Evolutionary conservation across 2,329 filamentous ascomycete genomes (phyloP).

Genomic region (Trichoderma simmonsii): DNA sequence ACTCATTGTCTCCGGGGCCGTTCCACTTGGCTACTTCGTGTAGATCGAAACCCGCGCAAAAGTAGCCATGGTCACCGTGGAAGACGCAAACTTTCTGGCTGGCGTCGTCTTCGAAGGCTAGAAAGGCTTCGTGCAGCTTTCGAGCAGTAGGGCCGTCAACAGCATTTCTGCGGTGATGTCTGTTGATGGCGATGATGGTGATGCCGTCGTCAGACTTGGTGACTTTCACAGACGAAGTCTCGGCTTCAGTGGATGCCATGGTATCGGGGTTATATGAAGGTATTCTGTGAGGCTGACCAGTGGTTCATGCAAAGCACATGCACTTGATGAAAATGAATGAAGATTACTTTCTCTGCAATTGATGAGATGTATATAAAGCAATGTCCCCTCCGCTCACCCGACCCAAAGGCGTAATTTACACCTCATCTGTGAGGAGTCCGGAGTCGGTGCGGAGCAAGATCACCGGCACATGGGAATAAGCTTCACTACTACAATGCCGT

Average conservation of each 20-base stretch:
- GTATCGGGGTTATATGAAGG: not conserved
- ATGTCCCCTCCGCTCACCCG: not conserved
- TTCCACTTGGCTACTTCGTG: constrained; percentile 38
- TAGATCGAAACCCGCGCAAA: constrained; percentile 54
- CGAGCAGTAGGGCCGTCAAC: constrained; percentile 47
- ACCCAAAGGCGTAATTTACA: constrained; percentile 5
- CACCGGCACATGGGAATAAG: not conserved
- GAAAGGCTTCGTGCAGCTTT: constrained; percentile 46
- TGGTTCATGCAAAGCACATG: not conserved
- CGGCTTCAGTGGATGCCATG: constrained; percentile 8
- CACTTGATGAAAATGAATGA: not conserved
- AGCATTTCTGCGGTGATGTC: constrained; percentile 49
- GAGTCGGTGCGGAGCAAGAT: not conserved
- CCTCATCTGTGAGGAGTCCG: not conserved
- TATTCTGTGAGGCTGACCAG: not conserved
- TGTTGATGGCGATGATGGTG: constrained; percentile 54
- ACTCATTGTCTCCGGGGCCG: constrained; percentile 2
- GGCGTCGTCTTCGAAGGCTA: constrained; percentile 47
- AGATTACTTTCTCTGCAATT: not conserved
- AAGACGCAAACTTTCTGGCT: constrained; percentile 53
- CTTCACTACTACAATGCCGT: not conserved
- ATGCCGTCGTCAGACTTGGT: constrained; percentile 39
- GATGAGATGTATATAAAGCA: not conserved
- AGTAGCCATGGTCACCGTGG: constrained; percentile 43
- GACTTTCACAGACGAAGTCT: constrained; percentile 22